Evolutionary conservation across 768 basidiomycete genomes (phyloP), one percentile per base, ranked within the genome.

Genomic region (Pleurotus djamor): DNA sequence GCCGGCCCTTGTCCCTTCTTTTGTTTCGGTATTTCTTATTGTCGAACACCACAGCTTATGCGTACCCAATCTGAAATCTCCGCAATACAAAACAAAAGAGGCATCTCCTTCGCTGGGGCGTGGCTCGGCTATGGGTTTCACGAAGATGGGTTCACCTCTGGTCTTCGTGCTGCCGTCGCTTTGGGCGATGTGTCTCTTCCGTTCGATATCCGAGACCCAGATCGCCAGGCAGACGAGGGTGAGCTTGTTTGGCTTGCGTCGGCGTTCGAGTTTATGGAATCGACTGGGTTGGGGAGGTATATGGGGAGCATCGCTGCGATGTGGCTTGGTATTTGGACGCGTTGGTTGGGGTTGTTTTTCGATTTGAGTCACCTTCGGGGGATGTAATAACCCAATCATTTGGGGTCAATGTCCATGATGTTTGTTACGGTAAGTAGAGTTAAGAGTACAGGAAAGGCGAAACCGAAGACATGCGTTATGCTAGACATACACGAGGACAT

Each of bases 81-180:
- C 51, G 68, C 66, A 13, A 91, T 91, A 58, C 89, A 92, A 71
- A 82, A 83, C 64, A 78, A 65, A 48, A 79, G 87, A 7, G 80
- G 81, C 4, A 80, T 91, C 63, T 79, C 85, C 6, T 88, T 79
- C 66, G 87, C 81, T 1, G 88, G 89, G 8, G 90, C 90, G 28
- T 92, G 87, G 76, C 78, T 86, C 48, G 83, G 83, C 59, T 91
- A 90, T 64, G 90, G 89, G 14, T 91, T 92, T 77, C 90, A 93
- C 72, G 89, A 92, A 71, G 91, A 91, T 66, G 89, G 87, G 2
- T 91, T 91, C 64, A 78, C 79, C 0, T 77, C 77, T 1, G 79
- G 79, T 3, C 65, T 81, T 2, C 68, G 71, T 5, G 79, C 77
- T 8, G 75, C 76, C 48, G 58, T 59, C 16, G 47, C 56, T 21